Evolutionary conservation across 164 flowering plant species (phyloP).

Genomic region (Nymphaea colorata): DNA sequence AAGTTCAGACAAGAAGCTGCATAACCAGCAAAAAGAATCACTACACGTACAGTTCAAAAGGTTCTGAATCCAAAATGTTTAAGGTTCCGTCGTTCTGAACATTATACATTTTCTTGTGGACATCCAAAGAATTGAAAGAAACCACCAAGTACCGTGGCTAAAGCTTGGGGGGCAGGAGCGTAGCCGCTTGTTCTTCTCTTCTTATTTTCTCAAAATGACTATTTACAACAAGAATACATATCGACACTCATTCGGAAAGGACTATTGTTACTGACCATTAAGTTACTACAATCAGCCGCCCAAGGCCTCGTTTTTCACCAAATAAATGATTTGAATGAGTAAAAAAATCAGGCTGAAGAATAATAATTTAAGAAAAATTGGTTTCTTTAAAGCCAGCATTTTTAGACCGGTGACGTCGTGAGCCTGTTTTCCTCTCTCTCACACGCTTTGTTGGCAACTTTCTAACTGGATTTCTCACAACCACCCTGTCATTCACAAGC

Average conservation of each 20-base stretch:
- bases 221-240: constrained; percentile 14
- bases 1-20: too few species aligned
- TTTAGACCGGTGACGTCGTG: constrained; percentile 62
- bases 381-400: constrained; percentile 26
- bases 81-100: neutral
- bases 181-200: neutral
- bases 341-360: constrained; percentile 2
- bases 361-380: constrained; percentile 14
- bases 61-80: neutral
- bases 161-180: neutral
- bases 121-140: neutral
- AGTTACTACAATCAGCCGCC: constrained; percentile 8
- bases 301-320: constrained; percentile 6
- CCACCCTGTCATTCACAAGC: constrained; percentile 3
- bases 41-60: too few species aligned
- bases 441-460: constrained; percentile 33
- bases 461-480: constrained; percentile 19
- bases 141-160: too few species aligned
- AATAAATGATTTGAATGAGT: constrained; percentile 7
- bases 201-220: constrained; percentile 5
- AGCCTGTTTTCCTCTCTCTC: constrained; percentile 40
- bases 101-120: neutral
- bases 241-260: constrained; percentile 6
- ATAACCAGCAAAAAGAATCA: too few species aligned
- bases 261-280: constrained; percentile 3